Evolutionary conservation across 805 yeast species (phyloP), one percentile per base, ranked within the genome.

Genomic region (Starmerella potacharoeniae): DNA sequence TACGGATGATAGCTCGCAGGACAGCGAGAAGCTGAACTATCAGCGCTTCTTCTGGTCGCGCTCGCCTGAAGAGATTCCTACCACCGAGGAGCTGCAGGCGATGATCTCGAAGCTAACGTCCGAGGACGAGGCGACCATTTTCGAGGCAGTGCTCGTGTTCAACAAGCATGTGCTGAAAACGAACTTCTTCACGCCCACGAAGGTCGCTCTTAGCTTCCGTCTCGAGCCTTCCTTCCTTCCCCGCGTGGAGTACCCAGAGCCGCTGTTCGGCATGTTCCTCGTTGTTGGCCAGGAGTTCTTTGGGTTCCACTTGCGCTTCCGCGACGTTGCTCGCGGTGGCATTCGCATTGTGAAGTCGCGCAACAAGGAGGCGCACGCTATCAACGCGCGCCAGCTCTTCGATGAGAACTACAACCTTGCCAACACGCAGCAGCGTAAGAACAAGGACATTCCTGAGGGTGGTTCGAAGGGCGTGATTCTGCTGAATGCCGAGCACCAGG

Each of bases 241-340:
- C 47, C 69, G 69, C 54, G 71, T 81, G 34, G 98, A 91, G 73
- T 91, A 90, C 69, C 95, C 97, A 41, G 91, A 87, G 62, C 84
- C 84, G 46, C 95, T 96, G 54, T 93, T 75, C 67, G 98, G 97
- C 61, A 86, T 91, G 84, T 91, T 91, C 73, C 82, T 91, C 62
- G 85, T 90, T 56, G 96, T 93, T 60, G 98, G 98, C 59, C 86
- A 89, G 60, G 96, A 93, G 67, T 91, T 91, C 73, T 80, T 96
- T 70, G 98, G 97, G 30, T 93, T 91, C 84, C 98, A 91, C 69
- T 84, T 93, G 59, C 80, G 98, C 71, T 91, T 91, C 74, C 82
- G 96, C 69, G 97, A 91, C 71, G 89, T 91, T 67, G 95, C 98
- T 22, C 81, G 98, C 70, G 98, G 98, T 70, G 98, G 98, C 69